Conservation (phyloP, 495 filamentous ascomycete genomes). For the Hypomontagnella monticulosa region DNA sequence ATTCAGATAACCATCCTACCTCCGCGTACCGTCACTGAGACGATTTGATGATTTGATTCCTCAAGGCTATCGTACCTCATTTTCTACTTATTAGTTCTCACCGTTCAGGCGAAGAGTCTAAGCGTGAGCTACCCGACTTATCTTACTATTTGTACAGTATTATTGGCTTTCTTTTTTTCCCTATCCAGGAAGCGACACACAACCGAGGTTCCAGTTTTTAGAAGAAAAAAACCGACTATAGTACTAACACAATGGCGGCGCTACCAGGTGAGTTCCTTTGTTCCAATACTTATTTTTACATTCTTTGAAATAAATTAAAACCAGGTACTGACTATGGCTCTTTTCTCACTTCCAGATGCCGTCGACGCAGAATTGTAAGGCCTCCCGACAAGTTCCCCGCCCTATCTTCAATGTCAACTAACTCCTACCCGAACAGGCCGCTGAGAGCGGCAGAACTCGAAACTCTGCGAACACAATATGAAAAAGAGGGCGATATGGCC, state of each 20-base stretch:
- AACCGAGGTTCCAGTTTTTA: neutral
- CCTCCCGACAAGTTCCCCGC: neutral
- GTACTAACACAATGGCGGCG: conserved; percentile 64
- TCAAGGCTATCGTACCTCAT: conserved; percentile 44
- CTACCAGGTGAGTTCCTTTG: conserved; percentile 72
- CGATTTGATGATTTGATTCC: conserved; percentile 1
- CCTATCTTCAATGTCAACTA: conserved; percentile 1
- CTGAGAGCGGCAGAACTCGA: conserved; percentile 89
- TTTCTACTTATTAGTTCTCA: conserved; percentile 47
- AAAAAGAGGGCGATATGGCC: conserved; percentile 95
- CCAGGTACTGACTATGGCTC: conserved; percentile 24
- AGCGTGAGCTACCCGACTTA: conserved; percentile 1
- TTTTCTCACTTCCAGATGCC: conserved; percentile 71
- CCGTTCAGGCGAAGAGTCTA: conserved; percentile 4
- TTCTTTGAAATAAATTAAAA: neutral
- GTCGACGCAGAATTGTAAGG: conserved; percentile 93
- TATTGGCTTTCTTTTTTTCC: neutral
- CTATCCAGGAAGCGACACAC: neutral
- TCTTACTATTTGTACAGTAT: neutral
- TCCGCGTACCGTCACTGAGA: conserved; percentile 2
- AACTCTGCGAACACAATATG: conserved; percentile 91
- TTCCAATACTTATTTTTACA: neutral
- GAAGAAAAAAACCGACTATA: neutral
- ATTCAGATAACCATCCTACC: conserved; percentile 39
- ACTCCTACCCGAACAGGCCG: conserved; percentile 64